Evolutionary conservation across 2,329 filamentous ascomycete genomes (phyloP), one percentile per base, ranked within the genome.

Genomic region (Volutella citrinella): DNA sequence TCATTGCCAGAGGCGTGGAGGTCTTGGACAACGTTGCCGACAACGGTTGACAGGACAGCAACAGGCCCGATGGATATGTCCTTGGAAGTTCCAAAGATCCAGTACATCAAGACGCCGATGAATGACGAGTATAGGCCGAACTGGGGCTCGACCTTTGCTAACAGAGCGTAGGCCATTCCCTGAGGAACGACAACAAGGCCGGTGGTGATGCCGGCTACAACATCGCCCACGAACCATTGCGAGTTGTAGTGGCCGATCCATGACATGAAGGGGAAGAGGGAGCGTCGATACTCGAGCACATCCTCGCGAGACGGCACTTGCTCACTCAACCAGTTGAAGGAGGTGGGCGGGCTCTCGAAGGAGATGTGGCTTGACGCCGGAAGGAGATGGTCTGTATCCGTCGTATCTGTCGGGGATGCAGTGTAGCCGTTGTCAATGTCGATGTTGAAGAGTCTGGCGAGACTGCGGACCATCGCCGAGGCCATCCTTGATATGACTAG

Each of bases 1-100:
- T 80, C 65, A 0, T 83, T 82, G 12, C 80, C 59, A 4, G 71
- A 58, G 7, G 66, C 57, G 31, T 70, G 59, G 25, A 86, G 80
- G 22, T 82, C 74, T 26, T 74, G 59, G 27, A 97, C 81, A 31
- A 97, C 81, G 33, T 84, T 84, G 27, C 93, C 93, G 4, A 87
- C 84, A 12, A 98, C 75, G 5, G 87, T 94, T 2, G 90, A 97
- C 76, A 97, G 85, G 48, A 97, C 93, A 22, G 93, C 93, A 30
- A 97, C 93, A 19, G 91, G 91, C 12, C 91, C 91, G 36, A 97
- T 97, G 9, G 91, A 96, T 55, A 98, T 97, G 61, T 98, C 91
- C 59, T 97, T 98, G 11, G 91, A 96, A 1, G 93, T 98, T 20
- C 90, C 93, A 55, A 97, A 97, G 57, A 96, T 85, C 91, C 91